phyloP scores from a whole-genome alignment of 352 stramenopile genomes.

The Thalassiosira exigua region DNA sequence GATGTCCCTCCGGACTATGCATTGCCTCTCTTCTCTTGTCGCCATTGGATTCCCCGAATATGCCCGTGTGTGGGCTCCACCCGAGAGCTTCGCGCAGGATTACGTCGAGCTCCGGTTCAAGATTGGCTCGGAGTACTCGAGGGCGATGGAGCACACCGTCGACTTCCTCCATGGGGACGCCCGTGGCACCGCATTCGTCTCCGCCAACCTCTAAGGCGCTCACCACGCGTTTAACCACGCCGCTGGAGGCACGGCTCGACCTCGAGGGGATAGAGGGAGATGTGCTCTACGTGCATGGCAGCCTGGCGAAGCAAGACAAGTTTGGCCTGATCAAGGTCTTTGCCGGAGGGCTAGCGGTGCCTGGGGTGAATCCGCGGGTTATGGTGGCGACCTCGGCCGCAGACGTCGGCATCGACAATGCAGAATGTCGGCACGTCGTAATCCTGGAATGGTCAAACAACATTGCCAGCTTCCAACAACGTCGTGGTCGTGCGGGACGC shows the following conservation, averaged over 20 bases:
- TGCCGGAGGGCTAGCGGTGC: not conserved
- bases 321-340: constrained; percentile 8
- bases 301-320: not conserved
- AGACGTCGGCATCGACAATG: constrained; percentile 12
- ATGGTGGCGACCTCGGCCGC: constrained; percentile 7
- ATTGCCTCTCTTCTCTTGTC: not conserved
- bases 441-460: not conserved
- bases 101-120: not conserved
- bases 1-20: not conserved
- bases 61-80: not conserved
- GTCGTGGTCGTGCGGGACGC: not conserved
- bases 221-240: not conserved
- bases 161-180: not conserved
- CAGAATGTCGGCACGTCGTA: not conserved
- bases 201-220: not conserved
- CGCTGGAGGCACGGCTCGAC: not conserved
- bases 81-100: not conserved
- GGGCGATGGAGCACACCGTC: not conserved
- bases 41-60: not conserved
- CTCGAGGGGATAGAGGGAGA: constrained; percentile 2
- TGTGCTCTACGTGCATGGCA: not conserved
- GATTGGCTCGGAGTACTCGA: not conserved
- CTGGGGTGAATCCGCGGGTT: not conserved
- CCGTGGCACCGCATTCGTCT: not conserved
- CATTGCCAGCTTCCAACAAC: constrained; percentile 5